These are phyloP conservation scores for Leishmania lainsoni DNA, from an alignment of 208 protist genomes.

Conservation along the genomic window DNA sequence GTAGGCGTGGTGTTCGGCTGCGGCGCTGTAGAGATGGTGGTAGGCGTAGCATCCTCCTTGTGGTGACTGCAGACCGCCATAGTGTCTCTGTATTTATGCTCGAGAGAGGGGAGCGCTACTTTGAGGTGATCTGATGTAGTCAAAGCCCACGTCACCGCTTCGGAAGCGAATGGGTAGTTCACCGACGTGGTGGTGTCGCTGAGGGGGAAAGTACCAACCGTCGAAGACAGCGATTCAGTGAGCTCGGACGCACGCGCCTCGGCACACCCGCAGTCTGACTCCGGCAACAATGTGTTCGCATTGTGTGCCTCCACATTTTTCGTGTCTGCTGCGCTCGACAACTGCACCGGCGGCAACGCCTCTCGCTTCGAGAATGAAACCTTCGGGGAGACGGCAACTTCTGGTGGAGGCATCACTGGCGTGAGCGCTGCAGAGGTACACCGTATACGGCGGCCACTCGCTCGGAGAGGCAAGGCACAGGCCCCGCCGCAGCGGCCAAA, in stretches of 20 bases:
- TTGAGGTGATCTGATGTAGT: conserved; percentile 8
- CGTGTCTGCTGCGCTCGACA: neutral
- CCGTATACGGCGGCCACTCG: neutral
- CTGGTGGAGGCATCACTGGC: neutral
- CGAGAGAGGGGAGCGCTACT: neutral
- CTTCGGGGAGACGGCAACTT: neutral
- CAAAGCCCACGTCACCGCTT: neutral
- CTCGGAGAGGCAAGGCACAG: conserved; percentile 23
- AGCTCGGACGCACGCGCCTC: neutral
- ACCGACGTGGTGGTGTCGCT: neutral
- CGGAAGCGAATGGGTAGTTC: neutral
- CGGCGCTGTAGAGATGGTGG: neutral
- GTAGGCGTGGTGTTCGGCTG: neutral
- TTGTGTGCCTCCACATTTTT: neutral
- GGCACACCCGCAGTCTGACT: neutral
- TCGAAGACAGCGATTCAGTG: neutral
- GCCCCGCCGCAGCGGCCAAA: conserved; percentile 44
- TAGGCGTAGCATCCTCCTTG: neutral
- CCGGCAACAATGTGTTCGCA: neutral
- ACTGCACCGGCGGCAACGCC: neutral
- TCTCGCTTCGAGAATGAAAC: too few relatives aligned
- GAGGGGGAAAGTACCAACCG: conserved; percentile 1
- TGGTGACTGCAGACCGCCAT: neutral
- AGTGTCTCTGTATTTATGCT: conserved; percentile 6
- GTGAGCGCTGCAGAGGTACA: conserved; percentile 1